Evolutionary conservation across 2,329 filamentous ascomycete genomes (phyloP).

Genomic region (Stemphylium lycopersici): DNA sequence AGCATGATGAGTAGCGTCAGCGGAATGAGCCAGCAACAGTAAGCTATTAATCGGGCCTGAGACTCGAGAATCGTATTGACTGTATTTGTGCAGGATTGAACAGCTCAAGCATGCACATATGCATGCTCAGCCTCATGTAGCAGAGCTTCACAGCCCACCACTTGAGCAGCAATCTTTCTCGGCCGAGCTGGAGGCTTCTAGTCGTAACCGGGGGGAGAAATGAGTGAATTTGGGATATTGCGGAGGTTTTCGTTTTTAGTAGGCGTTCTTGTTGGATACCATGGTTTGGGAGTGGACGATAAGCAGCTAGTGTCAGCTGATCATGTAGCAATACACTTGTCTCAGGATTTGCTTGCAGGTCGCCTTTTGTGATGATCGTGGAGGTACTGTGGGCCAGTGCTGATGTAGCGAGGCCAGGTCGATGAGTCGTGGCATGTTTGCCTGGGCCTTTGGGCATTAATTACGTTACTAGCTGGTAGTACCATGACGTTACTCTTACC

Average conservation of each 20-base stretch:
- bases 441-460: not conserved
- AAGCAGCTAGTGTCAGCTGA: not conserved
- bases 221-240: not conserved
- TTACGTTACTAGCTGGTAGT: not conserved
- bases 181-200: constrained; percentile 34
- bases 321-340: not conserved
- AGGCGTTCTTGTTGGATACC: not conserved
- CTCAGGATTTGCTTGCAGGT: not conserved
- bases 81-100: constrained; percentile 19
- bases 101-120: constrained; percentile 28
- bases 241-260: not conserved
- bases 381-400: not conserved
- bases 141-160: constrained; percentile 33
- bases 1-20: constrained; percentile 26
- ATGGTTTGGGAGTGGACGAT: not conserved
- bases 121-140: constrained; percentile 10
- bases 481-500: not conserved
- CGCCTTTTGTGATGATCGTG: not conserved
- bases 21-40: constrained; percentile 34
- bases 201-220: constrained; percentile 10
- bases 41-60: constrained; percentile 11
- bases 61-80: not conserved
- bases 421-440: not conserved
- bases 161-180: constrained; percentile 29
- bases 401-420: not conserved